These are phyloP conservation scores for Pseudogymnoascus sp. DNA, from an alignment of 2,329 filamentous ascomycete genomes.

Conservation along the genomic window DNA sequence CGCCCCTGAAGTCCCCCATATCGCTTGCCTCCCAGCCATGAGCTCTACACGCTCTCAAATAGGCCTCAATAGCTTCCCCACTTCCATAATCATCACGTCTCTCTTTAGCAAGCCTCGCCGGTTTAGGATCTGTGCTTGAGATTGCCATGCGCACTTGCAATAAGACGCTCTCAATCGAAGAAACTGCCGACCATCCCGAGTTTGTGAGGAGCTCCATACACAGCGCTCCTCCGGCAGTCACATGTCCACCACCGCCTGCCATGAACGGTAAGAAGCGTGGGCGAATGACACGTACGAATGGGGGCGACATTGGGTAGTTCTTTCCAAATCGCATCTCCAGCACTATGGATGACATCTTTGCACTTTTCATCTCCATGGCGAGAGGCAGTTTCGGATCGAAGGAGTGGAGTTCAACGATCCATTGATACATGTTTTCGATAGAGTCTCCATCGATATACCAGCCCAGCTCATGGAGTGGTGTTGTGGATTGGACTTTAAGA, in stretches of 20 bases:
- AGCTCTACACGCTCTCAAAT: conserved; percentile 53
- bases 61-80: conserved; percentile 66
- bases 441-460: conserved; percentile 69
- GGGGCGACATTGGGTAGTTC: conserved; percentile 69
- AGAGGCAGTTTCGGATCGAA: conserved; percentile 65
- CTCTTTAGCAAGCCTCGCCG: conserved; percentile 55
- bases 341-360: conserved; percentile 58
- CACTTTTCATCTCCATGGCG: conserved; percentile 62
- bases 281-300: conserved; percentile 75
- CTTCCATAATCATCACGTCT: conserved; percentile 51
- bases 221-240: conserved; percentile 76
- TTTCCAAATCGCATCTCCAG: conserved; percentile 75
- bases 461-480: conserved; percentile 59
- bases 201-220: conserved; percentile 79
- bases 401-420: conserved; percentile 83
- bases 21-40: conserved; percentile 62
- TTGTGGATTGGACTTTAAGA: conserved; percentile 54
- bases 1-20: conserved; percentile 48
- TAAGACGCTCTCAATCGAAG: conserved; percentile 69
- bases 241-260: conserved; percentile 72
- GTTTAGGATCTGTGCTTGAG: conserved; percentile 56
- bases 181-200: conserved; percentile 69
- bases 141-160: conserved; percentile 75
- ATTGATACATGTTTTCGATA: conserved; percentile 73
- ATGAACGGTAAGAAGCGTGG: conserved; percentile 69